Evolutionary conservation across 1,284 basidiomycete genomes (phyloP).

Genomic region (Ganoderma leucocontextum): DNA sequence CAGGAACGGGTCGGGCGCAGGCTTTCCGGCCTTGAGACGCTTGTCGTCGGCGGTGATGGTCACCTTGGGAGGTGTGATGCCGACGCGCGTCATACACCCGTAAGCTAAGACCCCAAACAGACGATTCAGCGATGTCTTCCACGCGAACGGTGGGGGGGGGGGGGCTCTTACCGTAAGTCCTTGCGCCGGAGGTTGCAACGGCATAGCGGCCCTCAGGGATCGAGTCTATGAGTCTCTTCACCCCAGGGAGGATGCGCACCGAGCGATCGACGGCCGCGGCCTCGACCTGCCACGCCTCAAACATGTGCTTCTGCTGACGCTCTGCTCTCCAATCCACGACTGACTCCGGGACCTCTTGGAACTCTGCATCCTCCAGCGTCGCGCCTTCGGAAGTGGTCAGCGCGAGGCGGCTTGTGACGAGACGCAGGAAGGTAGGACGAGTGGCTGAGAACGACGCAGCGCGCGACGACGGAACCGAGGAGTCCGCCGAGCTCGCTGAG

Average conservation of each 20-base stretch:
- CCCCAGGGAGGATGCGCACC: constrained; percentile 57
- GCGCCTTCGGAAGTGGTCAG: background rate
- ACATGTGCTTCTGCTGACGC: background rate
- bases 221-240: constrained; percentile 71
- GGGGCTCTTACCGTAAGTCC: constrained; percentile 57
- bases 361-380: background rate
- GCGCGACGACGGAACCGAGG: background rate
- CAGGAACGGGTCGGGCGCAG: constrained; percentile 78
- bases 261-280: constrained; percentile 49
- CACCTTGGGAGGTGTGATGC: constrained; percentile 74
- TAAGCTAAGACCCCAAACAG: constrained; percentile 44
- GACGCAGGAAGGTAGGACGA: background rate
- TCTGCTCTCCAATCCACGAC: background rate
- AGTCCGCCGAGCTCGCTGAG: constrained; percentile 5
- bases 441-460: background rate
- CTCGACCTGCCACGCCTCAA: constrained; percentile 51
- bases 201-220: constrained; percentile 75
- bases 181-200: constrained; percentile 81
- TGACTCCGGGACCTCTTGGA: background rate
- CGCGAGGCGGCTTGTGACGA: background rate
- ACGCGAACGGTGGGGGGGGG: background rate
- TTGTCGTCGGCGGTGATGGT: constrained; percentile 85
- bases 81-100: constrained; percentile 77
- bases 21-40: constrained; percentile 71
- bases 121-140: background rate